Evolutionary conservation across 306 rosid species (phyloP), one percentile per base, ranked within the genome.

Genomic region (Ormosia semicastrata): DNA sequence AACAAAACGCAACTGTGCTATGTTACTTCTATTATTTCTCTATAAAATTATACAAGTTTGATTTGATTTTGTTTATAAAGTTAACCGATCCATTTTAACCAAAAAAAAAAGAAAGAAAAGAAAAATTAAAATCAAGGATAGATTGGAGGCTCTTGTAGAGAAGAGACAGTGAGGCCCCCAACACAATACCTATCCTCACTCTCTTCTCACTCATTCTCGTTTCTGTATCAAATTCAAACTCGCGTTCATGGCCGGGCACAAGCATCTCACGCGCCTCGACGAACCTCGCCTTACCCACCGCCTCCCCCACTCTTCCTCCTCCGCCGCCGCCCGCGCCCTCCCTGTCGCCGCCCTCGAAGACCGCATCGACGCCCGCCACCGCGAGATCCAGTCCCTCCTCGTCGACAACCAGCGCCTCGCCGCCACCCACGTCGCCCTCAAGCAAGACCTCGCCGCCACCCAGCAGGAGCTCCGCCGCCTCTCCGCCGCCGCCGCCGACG

Each of bases 361-460:
- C 76, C 91, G 86, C 62, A 24, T 87, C 66, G 84, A 80, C 5
- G 64, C 86, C 44, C 97, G 92, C 77, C 88, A 86, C 81, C 93
- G 91, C 7, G 91, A 93, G 83, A 92, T 93, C 85, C 99, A 89
- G 39, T 68, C 93, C 79, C 91, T 95, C 78, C 90, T 92, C 64
- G 32, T 73, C 10, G 98, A 92, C 74, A 95, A 95, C 77, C 96
- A 92, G 87, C 93, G 90, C 79, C 97, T 93, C 71, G 96, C 96
- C 13, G 86, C 94, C 81, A 86, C 87, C 37, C 99, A 95, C 83
- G 92, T 92, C 65, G 94, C 91, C 33, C 93, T 95, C 86, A 95
- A 93, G 77, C 98, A 95, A 43, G 94, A 95, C 66, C 90, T 95
- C 10, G 63, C 89, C 53, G 86, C 84, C 58, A 66, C 94, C 0